A percentile compares a stretch with the other conserved stretches of the same genome.
These are phyloP conservation scores for Leccinellum luteum DNA, from an alignment of 768 basidiomycete genomes.

Conservation along the genomic window DNA sequence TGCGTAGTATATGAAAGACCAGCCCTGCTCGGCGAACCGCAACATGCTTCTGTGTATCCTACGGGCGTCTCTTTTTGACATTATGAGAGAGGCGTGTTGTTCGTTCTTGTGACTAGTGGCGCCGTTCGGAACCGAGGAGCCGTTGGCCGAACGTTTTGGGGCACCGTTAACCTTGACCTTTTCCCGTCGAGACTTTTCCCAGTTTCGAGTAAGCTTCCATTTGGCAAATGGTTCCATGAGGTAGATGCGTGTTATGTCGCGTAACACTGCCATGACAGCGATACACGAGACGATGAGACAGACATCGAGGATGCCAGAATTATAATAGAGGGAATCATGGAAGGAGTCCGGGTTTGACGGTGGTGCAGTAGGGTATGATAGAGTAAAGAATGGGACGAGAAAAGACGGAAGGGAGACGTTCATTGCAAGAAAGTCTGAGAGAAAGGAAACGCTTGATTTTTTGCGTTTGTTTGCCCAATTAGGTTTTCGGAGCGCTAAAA, in stretches of 20 bases:
- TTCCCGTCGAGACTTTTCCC: constrained; percentile 28
- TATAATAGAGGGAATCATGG: constrained; percentile 65
- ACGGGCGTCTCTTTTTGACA: constrained; percentile 47
- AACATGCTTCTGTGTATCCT: constrained; percentile 69
- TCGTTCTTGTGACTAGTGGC: constrained; percentile 27
- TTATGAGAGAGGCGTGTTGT: constrained; percentile 14
- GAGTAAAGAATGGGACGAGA: constrained; percentile 65
- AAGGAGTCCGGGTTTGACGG: constrained; percentile 70
- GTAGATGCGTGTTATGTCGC: constrained; percentile 72
- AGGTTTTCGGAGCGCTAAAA: constrained; percentile 28
- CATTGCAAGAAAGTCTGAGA: constrained; percentile 34
- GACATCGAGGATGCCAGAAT: constrained; percentile 70
- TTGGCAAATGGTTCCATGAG: constrained; percentile 80
- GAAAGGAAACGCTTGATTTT: constrained; percentile 19
- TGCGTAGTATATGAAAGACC: constrained; percentile 80
- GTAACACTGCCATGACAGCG: constrained; percentile 79
- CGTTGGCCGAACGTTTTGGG: constrained; percentile 26
- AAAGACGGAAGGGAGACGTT: constrained; percentile 49
- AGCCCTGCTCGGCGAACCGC: constrained; percentile 95
- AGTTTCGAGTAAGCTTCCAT: constrained; percentile 65
- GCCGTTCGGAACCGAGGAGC: constrained; percentile 29
- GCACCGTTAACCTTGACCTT: constrained; percentile 24
- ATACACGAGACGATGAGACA: constrained; percentile 82
- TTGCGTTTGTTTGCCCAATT: constrained; percentile 32
- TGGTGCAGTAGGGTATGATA: constrained; percentile 63